Conservation (phyloP, 495 filamentous ascomycete species). For the Glutinoglossum americanum region DNA sequence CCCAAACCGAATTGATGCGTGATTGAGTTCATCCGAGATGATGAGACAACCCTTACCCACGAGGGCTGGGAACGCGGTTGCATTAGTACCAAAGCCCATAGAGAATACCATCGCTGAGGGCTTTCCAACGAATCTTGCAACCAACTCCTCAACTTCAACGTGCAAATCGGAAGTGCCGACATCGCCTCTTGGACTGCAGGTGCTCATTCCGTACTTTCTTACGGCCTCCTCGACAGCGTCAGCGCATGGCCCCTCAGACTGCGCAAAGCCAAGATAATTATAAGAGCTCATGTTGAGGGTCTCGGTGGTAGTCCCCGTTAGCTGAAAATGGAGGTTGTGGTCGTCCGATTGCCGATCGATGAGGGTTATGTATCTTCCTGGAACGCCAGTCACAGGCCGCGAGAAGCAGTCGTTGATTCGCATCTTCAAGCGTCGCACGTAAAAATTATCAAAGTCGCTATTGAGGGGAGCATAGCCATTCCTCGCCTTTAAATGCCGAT, state of each 20-base stretch:
- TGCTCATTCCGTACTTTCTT: slow-evolving; percentile 61
- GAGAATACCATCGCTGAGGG: slow-evolving; percentile 89
- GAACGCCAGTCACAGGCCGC: slow-evolving; percentile 77
- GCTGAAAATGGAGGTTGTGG: slow-evolving; percentile 68
- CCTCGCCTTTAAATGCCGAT: slow-evolving; percentile 56
- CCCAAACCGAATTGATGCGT: slow-evolving; percentile 89
- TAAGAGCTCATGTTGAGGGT: slow-evolving; percentile 97
- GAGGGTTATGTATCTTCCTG: slow-evolving; percentile 79
- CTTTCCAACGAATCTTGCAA: slow-evolving; percentile 85
- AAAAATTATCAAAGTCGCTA: slow-evolving; percentile 97
- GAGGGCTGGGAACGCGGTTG: slow-evolving; percentile 71
- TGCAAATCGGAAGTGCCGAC: slow-evolving; percentile 73
- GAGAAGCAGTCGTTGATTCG: slow-evolving; percentile 94
- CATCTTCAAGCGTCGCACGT: slow-evolving; percentile 76
- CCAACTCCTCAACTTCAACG: slow-evolving; percentile 66
- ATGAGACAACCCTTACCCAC: slow-evolving; percentile 81
- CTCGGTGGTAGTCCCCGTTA: slow-evolving; percentile 80
- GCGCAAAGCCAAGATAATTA: slow-evolving; percentile 96
- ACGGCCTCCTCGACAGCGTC: slow-evolving; percentile 76
- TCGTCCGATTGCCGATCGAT: slow-evolving; percentile 74
- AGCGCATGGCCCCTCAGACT: slow-evolving; percentile 91
- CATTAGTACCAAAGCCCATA: slow-evolving; percentile 95
- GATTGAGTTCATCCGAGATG: slow-evolving; percentile 93
- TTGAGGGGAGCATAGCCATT: slow-evolving; percentile 95
- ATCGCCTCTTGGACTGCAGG: slow-evolving; percentile 63